Conservation (phyloP, 108 stramenopile species). For the Aurantiochytrium sp. region DNA sequence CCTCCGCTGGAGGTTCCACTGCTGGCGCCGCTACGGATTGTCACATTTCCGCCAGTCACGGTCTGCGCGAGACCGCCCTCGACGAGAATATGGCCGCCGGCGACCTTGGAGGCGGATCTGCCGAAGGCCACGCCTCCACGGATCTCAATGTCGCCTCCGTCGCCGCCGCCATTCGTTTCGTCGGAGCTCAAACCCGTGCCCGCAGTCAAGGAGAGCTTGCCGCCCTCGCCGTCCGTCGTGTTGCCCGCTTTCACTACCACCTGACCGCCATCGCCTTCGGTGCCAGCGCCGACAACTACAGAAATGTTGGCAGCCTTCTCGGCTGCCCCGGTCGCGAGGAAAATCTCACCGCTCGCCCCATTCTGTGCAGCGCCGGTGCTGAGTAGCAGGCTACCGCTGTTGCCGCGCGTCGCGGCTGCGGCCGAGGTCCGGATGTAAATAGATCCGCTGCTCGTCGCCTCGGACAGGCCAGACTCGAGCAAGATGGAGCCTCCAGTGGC, state of each 20-base stretch:
- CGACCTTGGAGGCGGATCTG: neutral
- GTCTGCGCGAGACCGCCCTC: constrained; percentile 36
- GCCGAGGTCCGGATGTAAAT: constrained; percentile 42
- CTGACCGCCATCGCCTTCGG: neutral
- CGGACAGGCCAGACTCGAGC: constrained; percentile 26
- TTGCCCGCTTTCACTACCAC: neutral
- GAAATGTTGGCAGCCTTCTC: constrained; percentile 18
- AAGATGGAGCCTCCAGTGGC: constrained; percentile 34
- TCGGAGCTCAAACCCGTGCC: neutral
- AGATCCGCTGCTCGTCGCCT: constrained; percentile 33
- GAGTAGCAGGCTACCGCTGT: neutral
- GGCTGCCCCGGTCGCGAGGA: neutral
- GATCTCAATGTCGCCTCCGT: constrained; percentile 41
- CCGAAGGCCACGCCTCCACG: constrained; percentile 38
- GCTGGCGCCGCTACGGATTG: constrained; percentile 38
- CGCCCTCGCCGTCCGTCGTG: neutral
- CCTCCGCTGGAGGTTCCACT: constrained; percentile 32
- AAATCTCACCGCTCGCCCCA: constrained; percentile 10
- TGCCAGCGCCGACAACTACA: constrained; percentile 39
- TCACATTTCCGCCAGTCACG: constrained; percentile 44
- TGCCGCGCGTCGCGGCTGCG: constrained; percentile 36
- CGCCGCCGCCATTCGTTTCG: neutral
- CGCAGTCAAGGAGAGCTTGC: neutral
- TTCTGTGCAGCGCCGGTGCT: neutral
- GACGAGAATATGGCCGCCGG: constrained; percentile 40